Conservation (phyloP, 2,329 filamentous ascomycete genomes). For the Xylaria digitata region DNA sequence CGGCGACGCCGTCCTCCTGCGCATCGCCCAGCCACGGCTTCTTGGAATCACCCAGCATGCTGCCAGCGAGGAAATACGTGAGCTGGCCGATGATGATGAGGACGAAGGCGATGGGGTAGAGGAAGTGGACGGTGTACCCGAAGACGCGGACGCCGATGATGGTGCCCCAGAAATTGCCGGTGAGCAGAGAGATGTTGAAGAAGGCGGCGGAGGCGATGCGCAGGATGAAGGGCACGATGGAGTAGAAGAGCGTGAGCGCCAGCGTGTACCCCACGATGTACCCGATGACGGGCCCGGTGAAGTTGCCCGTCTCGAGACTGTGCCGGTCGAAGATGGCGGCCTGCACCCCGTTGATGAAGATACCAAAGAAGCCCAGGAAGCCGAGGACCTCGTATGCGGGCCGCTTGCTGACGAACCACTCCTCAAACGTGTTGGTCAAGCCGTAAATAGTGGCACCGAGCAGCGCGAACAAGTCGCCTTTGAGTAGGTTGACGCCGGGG, state of each 20-base stretch:
- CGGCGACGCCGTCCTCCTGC: conserved; percentile 83
- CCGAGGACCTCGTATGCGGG: conserved; percentile 94
- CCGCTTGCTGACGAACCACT: conserved; percentile 88
- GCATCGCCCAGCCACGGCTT: conserved; percentile 95
- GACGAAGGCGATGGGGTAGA: conserved; percentile 96
- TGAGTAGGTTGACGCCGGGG: conserved; percentile 76
- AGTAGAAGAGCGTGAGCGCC: conserved; percentile 86
- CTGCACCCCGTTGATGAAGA: conserved; percentile 91
- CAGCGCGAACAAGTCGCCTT: conserved; percentile 92
- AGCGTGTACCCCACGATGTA: conserved; percentile 93
- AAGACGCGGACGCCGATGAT: conserved; percentile 93
- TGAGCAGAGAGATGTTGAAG: conserved; percentile 94
- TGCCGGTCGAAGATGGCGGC: conserved; percentile 90
- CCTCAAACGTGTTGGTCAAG: conserved; percentile 89
- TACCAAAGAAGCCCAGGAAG: conserved; percentile 88
- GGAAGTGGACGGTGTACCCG: conserved; percentile 80
- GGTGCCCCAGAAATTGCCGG: conserved; percentile 96
- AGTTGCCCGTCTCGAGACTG: conserved; percentile 73
- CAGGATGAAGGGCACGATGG: conserved; percentile 85
- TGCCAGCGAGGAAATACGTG: conserved; percentile 87
- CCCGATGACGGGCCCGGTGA: conserved; percentile 76
- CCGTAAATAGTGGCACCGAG: conserved; percentile 93
- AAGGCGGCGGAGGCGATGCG: conserved; percentile 92
- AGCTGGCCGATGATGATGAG: conserved; percentile 88
- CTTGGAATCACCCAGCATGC: conserved; percentile 83